Evolutionary conservation across 2,329 filamentous ascomycete species (phyloP), one percentile per base, ranked within the genome.

Genomic region (Cryphonectria parasitica): DNA sequence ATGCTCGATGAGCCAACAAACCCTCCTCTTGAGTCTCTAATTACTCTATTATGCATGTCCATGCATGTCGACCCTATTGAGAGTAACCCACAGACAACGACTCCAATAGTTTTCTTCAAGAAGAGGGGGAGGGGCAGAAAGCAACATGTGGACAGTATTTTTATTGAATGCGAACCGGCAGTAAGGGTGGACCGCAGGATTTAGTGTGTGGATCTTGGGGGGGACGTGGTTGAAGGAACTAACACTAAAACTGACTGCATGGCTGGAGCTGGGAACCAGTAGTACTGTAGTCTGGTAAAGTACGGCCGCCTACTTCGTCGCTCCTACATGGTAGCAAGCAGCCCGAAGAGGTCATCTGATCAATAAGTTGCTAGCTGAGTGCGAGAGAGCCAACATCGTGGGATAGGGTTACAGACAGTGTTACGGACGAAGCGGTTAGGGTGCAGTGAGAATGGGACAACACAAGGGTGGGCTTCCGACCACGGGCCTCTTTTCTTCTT

Each of bases 281-380:
- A 28, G 22, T n/a, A n/a, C 36, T 39, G 8, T 39, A 39, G 8
- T 39, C 10, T 39, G 10, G 36, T 39, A 39, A 39, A n/a, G 22
- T 52, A 17, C 22, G 6, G 6, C 8, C 8, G 25, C 13, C 25
- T 11, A 3, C 2, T 49, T 25, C 8, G 2, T 58, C 54, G 54
- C 54, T 58, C 28, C 19, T 58, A 49, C 45, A 49, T 49, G 43
- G 7, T 49, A 58, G 54, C 28, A 58, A 34, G 28, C 54, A 58
- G 54, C 54, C 54, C 28, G 2, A 19, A 31, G 25, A 58, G 54
- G 54, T 58, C 54, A 58, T 58, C 54, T 58, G 54, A 58, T 58
- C 54, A 58, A 28, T 31, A 58, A 28, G 11, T 7, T n/a, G 22
- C 5, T 49, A 56, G 25, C 28, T 31, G 25, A 19, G 25, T 31